These are phyloP conservation scores for Solanum ossicruentum DNA, from an alignment of 257 asterid species.

Conservation along the genomic window DNA sequence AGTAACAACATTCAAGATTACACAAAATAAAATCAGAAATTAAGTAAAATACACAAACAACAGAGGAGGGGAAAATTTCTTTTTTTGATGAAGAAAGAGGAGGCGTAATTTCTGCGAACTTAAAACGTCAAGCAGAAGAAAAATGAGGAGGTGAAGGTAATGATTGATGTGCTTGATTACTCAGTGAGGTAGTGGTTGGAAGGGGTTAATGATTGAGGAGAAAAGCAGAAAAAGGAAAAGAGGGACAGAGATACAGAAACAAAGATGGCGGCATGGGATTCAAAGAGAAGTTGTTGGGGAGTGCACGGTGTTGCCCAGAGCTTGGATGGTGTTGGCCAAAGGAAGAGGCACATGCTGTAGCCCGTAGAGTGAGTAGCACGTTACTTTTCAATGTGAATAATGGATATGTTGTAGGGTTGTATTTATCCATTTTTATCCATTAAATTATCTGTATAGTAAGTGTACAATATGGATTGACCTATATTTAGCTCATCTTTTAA, in stretches of 20 bases:
- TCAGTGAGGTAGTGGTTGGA: neutral
- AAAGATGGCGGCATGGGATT: no score
- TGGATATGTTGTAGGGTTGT: neutral
- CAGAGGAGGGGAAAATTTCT: neutral
- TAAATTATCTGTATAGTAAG: neutral
- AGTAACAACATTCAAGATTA: neutral
- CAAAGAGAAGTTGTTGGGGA: neutral
- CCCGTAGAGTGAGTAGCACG: neutral
- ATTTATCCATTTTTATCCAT: no score
- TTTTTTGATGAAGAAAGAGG: no score
- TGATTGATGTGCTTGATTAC: conserved; percentile 3
- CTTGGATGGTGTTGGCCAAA: neutral
- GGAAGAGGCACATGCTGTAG: neutral
- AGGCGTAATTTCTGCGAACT: neutral
- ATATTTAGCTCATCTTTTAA: neutral
- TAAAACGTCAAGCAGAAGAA: conserved; percentile 5
- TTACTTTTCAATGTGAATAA: neutral
- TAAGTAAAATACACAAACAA: neutral
- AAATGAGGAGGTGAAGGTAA: conserved; percentile 9
- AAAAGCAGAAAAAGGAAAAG: neutral
- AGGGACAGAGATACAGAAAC: neutral
- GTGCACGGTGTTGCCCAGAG: neutral
- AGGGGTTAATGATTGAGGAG: neutral
- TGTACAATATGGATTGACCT: neutral
- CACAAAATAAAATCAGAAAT: neutral